Base-by-base conservation (phyloP, 2,329 filamentous ascomycete species). In the Aureobasidium sp. region DNA sequence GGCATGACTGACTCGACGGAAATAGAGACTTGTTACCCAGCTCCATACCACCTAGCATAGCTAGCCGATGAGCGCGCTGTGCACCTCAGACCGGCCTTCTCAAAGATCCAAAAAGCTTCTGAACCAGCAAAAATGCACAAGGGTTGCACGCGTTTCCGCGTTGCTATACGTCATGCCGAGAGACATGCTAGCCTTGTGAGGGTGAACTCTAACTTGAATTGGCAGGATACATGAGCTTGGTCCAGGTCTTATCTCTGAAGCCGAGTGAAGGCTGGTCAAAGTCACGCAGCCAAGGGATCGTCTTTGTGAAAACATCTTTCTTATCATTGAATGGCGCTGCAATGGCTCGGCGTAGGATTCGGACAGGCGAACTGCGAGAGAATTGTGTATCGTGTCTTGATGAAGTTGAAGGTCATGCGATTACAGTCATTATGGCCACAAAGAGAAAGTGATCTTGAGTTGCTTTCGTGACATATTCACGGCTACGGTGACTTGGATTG, bases 61-160 rank as follows among this genome's bases (percentile, higher is more conserved):
- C 12, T 30, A 35, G 45, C 45, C 34, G 24, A 39, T 24, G 12
- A n/a, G 45, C 45, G 45, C 45, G 34, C 45, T 24, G 34, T 49
- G 45, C 34, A 4, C 16, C 25, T 22, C 11, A 17, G 3, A 29
- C 45, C 34, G 30, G 17, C 34, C 34, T 19, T 19, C 25, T 30
- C 16, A 21, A 29, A 47, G 42, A 24, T 16, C 22, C 21, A 34
- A 8, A 29, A 12, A 44, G 17, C n/a, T n/a, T 24, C 12, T 22
- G 6, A 34, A 14, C 5, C 32, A 48, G 22, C 4, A 48, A 25
- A 47, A 47, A 49, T 30, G 22, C 6, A 27, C 8, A 14, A 19
- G 12, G 32, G 32, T 8, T 10, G 6, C 45, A 30, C 32, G 45
- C 45, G 45, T 49, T 49, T 30, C 39, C 45, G 32, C 14, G 11